phyloP scores from a whole-genome alignment of 2,329 filamentous ascomycete genomes.

The Pseudogymnoascus sp. region DNA sequence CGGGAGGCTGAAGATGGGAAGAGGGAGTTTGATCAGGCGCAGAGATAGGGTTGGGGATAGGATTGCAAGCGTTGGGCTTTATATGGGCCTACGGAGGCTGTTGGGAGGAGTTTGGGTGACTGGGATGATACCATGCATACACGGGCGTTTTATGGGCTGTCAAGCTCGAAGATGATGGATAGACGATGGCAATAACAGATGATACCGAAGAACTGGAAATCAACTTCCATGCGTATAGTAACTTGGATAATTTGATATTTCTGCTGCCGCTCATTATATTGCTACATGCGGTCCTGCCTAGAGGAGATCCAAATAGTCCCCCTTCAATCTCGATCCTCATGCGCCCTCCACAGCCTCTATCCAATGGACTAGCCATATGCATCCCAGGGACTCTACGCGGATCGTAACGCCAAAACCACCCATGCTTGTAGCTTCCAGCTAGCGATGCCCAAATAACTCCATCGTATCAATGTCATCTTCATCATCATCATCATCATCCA shows the following conservation, averaged over 20 bases:
- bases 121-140: conserved; percentile 7
- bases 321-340: background rate
- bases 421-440: conserved; percentile 1
- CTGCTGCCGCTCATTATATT: conserved; percentile 1
- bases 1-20: conserved; percentile 24
- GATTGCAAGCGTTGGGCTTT: background rate
- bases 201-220: background rate
- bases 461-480: conserved; percentile 40
- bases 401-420: background rate
- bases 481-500: conserved; percentile 30
- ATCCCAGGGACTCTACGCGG: background rate
- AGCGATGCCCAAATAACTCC: conserved; percentile 45
- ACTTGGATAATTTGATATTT: background rate
- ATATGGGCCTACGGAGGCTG: background rate
- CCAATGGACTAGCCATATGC: background rate
- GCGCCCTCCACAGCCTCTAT: background rate
- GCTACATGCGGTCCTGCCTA: background rate
- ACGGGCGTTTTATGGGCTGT: background rate
- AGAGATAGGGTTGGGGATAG: background rate
- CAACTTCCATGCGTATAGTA: background rate
- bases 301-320: background rate
- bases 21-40: conserved; percentile 8
- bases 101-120: background rate
- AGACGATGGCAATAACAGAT: background rate
- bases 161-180: background rate